Evolutionary conservation across 2,329 filamentous ascomycete species (phyloP), one percentile per base, ranked within the genome.

Genomic region (Hypoxylon sp.): DNA sequence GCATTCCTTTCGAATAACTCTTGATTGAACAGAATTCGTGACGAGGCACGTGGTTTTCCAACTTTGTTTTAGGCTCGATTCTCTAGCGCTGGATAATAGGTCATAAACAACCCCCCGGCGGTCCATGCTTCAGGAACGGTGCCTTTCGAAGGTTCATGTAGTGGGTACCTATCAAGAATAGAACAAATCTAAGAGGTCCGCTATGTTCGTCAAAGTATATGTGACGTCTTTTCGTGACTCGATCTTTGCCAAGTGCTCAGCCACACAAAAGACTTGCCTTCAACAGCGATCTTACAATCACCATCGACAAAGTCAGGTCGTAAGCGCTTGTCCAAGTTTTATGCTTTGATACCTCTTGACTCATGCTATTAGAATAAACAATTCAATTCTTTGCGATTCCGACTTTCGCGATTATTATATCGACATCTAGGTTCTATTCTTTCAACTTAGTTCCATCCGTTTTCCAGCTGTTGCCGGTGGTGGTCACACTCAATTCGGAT

Each of bases 211-310:
- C 35, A 31, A 64, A 58, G 68, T 70, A 70, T 39, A 31, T 19
- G 55, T 64, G 54, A 70, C 68, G 59, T 66, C 51, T 57, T 55
- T 29, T 39, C 26, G 39, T 61, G 48, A 67, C 59, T 64, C 52
- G 59, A 67, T 26, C 29, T 52, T 33, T 5, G 14, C 11, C 22
- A 48, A 13, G 48, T 60, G 52, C 68, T 65, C 57, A 70, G 68
- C 68, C 68, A 70, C 68, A 70, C 51, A 31, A 37, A 29, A 29
- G 29, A 65, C 48, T 61, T 59, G 57, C 63, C 52, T 59, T 67
- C 48, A 11, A 11, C 47, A 59, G 51, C 53, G 46, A 37, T 66
- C 46, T 62, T 37, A 47, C 52, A 39, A 44, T 54, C 46, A 37
- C 33, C 17, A n/a, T 44, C 31, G 31, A 29, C 44, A 47, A 26